phyloP scores from a whole-genome alignment of 2,329 filamentous ascomycete species.

The Hypoxylon sp. region DNA sequence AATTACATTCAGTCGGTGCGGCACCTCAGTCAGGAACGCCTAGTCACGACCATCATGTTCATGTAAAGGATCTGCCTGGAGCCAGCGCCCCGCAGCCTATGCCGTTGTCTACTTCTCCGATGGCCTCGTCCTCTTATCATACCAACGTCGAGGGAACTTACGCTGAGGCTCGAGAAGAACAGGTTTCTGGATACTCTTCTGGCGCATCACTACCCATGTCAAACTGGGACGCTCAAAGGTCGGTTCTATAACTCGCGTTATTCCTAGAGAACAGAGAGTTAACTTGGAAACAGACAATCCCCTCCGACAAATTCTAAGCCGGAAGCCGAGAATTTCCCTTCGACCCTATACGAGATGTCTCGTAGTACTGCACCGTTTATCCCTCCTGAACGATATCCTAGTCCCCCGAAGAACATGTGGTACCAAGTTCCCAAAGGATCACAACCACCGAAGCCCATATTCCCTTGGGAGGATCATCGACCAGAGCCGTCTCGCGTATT shows the following conservation, averaged over 20 bases:
- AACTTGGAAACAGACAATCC: constrained; percentile 67
- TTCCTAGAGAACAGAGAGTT: constrained; percentile 24
- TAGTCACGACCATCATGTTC: too few relatives aligned
- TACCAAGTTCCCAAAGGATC: constrained; percentile 81
- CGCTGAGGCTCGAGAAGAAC: constrained; percentile 65
- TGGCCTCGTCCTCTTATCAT: constrained; percentile 53
- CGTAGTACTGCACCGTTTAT: constrained; percentile 81
- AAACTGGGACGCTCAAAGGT: constrained; percentile 70
- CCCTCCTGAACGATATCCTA: constrained; percentile 82
- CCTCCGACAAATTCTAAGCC: constrained; percentile 79
- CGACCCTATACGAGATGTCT: constrained; percentile 86
- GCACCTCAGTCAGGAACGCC: too few relatives aligned
- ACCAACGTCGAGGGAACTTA: constrained; percentile 61
- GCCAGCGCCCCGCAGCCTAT: constrained; percentile 45
- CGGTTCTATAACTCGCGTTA: constrained; percentile 41
- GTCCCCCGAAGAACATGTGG: constrained; percentile 89
- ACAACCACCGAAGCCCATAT: constrained; percentile 77
- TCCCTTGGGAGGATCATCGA: constrained; percentile 88
- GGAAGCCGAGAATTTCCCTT: constrained; percentile 87
- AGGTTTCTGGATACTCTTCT: constrained; percentile 53
- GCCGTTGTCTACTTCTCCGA: constrained; percentile 39
- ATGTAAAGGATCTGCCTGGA: constrained; percentile 40
- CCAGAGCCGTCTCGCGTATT: constrained; percentile 77
- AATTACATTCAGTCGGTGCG: constrained; percentile 9
- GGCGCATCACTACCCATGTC: constrained; percentile 48